Base-by-base conservation (phyloP, 805 yeast species). In the Metschnikowia drakensbergensis region DNA sequence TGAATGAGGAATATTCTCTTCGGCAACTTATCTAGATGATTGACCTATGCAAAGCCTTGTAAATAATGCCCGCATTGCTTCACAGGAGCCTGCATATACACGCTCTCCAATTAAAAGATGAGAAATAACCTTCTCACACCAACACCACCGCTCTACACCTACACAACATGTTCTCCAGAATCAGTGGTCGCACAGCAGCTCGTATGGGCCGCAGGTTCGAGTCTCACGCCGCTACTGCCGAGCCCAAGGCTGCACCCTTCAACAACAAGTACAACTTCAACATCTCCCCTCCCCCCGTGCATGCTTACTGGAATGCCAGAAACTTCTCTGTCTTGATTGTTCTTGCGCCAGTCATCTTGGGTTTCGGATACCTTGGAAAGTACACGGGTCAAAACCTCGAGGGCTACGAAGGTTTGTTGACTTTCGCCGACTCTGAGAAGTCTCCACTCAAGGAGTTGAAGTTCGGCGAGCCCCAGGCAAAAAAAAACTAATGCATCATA, bases 261-360 rank as follows among this genome's bases (percentile, higher is more conserved):
- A 68, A 59, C 59, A 72, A 72, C 64, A 72, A 71, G 50, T 57
- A 63, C 61, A 66, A 68, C 59, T 72, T 72, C 62, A 66, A 72
- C 60, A 65, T 63, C 50, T 62, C 62, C 48, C 77, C 77, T 32
- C 77, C 77, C 36, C 76, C 71, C 44, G 72, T 69, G 44, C 77
- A 72, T 54, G 68, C 66, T 52, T 72, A 72, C 63, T 72, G 77
- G 77, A 69, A 65, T 55, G 58, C 59, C 53, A 64, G 69, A 49
- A 71, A 72, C 58, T 61, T 67, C 40, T 58, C 64, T 27, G 64
- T 70, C 31, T 58, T 70, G 42, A 52, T 71, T 40, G 74, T 72
- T 30, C 68, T 70, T 46, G 60, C 69, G 36, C 77, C 77, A 9
- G 37, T 69, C 10, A 68, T 63, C 52, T 53, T 71, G 38, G 63